Base-by-base conservation (phyloP, 371 early-diverging fungal species). In the Actinomucor elegans region DNA sequence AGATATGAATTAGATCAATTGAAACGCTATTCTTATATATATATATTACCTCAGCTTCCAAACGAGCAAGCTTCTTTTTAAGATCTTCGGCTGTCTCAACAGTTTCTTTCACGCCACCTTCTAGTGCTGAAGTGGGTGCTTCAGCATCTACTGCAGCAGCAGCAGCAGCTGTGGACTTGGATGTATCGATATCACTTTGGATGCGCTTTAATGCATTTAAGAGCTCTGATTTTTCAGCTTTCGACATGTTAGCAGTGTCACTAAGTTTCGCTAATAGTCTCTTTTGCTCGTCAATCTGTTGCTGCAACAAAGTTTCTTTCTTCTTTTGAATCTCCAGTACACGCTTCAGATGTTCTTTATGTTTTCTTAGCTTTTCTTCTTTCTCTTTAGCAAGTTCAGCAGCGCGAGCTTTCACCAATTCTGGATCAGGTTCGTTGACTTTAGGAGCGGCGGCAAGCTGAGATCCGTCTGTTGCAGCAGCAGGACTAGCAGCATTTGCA, bases 211-310 rank as follows among this genome's bases (percentile, higher is more conserved):
- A 59, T 3, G 71, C 69, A 37, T 69, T 73, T 49, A 83, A 43
- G 28, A 86, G 52, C 34, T 75, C 79, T 27, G 74, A 77, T 49
- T 79, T 76, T 48, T 82, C 84, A 41, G 72, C 55, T 31, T 71
- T 55, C 8, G 64, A 72, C 64, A 87, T 63, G 37, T 48, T 77
- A 56, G 77, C 69, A 43, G 70, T 75, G 23, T 78, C 69, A 5
- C 72, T 52, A 27, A 88, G 53, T 53, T 79, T 80, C 23, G 71
- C 79, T 61, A 87, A 57, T 23, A 90, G 48, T 45, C 70, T 49
- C 54, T 86, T 84, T 55, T 87, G 83, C 47, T 80, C 76, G 38
- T 82, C 80, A 31, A 84, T 77, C 45, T 87, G 85, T 17, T 75
- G 71, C 28, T 81, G 71, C n/a, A 84, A 65, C 10, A 85, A 69